A percentile compares a stretch with the other conserved stretches of the same genome.
Evolutionary conservation across 176 grass and related monocot genomes (phyloP).

Genomic region (Calamus simplicifolius): DNA sequence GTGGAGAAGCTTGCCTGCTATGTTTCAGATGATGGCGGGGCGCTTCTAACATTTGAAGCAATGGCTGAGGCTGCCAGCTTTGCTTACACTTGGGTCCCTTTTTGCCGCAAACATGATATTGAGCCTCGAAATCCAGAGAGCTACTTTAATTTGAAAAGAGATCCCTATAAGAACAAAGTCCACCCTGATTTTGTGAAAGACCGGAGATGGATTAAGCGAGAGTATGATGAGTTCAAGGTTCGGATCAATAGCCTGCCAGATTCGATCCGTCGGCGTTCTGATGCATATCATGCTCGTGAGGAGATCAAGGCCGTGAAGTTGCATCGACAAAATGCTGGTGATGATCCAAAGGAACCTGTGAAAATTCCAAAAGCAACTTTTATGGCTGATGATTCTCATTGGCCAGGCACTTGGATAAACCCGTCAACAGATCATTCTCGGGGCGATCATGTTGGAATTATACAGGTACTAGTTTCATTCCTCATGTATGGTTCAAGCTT

Average conservation of each 20-base stretch:
- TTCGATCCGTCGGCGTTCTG: slow-evolving; percentile 78
- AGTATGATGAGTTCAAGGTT: slow-evolving; percentile 97
- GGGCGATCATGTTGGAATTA: slow-evolving; percentile 84
- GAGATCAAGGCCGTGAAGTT: slow-evolving; percentile 93
- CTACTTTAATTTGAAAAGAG: slow-evolving; percentile 78
- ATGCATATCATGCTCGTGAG: slow-evolving; percentile 92
- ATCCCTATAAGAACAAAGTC: slow-evolving; percentile 94
- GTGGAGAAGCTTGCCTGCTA: slow-evolving; percentile 97
- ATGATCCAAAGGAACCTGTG: slow-evolving; percentile 63
- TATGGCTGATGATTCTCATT: slow-evolving; percentile 97
- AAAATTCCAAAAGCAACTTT: slow-evolving; percentile 95
- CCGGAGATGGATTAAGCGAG: slow-evolving; percentile 78
- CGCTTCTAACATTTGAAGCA: slow-evolving; percentile 89
- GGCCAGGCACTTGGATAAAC: slow-evolving; percentile 89
- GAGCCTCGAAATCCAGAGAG: slow-evolving; percentile 97
- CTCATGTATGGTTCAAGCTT: slow-evolving; percentile 5
- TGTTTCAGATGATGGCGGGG: slow-evolving; percentile 86
- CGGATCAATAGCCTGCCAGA: slow-evolving; percentile 85
- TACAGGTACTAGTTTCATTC: slow-evolving; percentile 47
- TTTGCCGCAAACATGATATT: slow-evolving; percentile 91
- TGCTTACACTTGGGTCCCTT: slow-evolving; percentile 82
- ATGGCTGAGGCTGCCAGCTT: slow-evolving; percentile 99
- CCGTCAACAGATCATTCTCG: slow-evolving; percentile 64
- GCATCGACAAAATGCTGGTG: slow-evolving; percentile 71
- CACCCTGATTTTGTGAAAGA: slow-evolving; percentile 91